Evolutionary conservation across 2,329 filamentous ascomycete genomes (phyloP).

Genomic region (Colletotrichum eleusines): DNA sequence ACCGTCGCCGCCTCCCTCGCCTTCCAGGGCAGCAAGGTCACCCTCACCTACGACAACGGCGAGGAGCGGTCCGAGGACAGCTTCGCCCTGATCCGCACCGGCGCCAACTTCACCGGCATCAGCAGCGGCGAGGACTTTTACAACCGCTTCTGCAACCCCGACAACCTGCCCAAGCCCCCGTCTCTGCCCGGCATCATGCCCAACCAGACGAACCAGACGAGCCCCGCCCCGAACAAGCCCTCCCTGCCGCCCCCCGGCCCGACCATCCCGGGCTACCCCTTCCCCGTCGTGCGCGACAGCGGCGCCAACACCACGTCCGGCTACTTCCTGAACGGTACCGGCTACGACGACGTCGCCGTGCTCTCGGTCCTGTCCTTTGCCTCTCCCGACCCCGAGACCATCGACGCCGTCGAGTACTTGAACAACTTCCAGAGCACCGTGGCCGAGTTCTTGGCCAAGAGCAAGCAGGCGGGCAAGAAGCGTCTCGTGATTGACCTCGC

Average conservation of each 20-base stretch:
- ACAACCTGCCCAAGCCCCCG: constrained; percentile 13
- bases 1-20: constrained; percentile 45
- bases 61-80: constrained; percentile 46
- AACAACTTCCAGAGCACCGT: constrained; percentile 50
- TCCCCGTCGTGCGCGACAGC: constrained; percentile 48
- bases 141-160: constrained; percentile 50
- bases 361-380: constrained; percentile 47
- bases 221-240: constrained; percentile 10
- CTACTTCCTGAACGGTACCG: constrained; percentile 52
- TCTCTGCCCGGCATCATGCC: neutral
- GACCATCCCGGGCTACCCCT: constrained; percentile 47
- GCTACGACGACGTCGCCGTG: constrained; percentile 52
- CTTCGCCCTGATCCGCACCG: constrained; percentile 44
- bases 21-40: constrained; percentile 48
- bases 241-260: constrained; percentile 21
- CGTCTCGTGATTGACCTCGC: constrained; percentile 71
- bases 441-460: constrained; percentile 45
- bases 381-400: constrained; percentile 32
- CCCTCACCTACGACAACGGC: constrained; percentile 51
- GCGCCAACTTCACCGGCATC: constrained; percentile 49
- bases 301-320: constrained; percentile 48
- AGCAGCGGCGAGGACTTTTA: constrained; percentile 53
- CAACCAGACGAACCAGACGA: constrained; percentile 29
- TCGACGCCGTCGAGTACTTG: constrained; percentile 45
- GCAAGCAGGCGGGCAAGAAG: constrained; percentile 63